Evolutionary conservation across 345 rosid genomes (phyloP), one percentile per base, ranked within the genome.

Genomic region (Cardiospermum halicacabum): DNA sequence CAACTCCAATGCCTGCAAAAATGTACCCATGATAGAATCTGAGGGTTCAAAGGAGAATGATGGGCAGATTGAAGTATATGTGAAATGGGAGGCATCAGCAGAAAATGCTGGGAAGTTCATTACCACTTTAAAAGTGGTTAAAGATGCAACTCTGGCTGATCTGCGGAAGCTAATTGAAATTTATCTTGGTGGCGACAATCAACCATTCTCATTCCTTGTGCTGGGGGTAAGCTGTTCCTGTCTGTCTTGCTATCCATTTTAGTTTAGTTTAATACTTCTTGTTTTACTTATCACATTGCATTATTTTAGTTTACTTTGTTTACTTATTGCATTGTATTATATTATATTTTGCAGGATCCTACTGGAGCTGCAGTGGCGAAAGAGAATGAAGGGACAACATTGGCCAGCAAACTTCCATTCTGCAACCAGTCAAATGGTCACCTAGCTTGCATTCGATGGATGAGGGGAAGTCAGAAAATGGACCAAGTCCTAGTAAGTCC

Each of bases 151-250:
- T 79, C 81, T 85, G 26, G 80, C 85, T 65, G 91, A 88, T 60
- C 72, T 88, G 73, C 69, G 91, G 80, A 85, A 88, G 84, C 84
- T 88, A 66, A 75, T 85, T 31, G 87, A 85, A 70, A 88, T 83
- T 60, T 70, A 85, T 75, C 85, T 85, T 56, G 89, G 72, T 13
- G 51, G n/a, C 22, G 51, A 47, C 22, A 47, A 47, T 5, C 51
- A 47, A 19, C 24, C 51, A 18, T 32, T 85, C 62, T 62, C 70
- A 57, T 85, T 88, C 72, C 78, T 88, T 11, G n/a, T 47, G 11
- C 51, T 47, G 6, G 51, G 51, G 51, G 51, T 47, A 47, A 47
- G 51, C 19, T 47, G 51, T 47, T 47, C 16, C n/a, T 4, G 18
- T 7, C 42, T 3, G 5, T 1, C 42, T 37, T 2, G 42, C 7